Conservation (phyloP, 2,329 filamentous ascomycete genomes). For the Alternaria hordeiaustralica region DNA sequence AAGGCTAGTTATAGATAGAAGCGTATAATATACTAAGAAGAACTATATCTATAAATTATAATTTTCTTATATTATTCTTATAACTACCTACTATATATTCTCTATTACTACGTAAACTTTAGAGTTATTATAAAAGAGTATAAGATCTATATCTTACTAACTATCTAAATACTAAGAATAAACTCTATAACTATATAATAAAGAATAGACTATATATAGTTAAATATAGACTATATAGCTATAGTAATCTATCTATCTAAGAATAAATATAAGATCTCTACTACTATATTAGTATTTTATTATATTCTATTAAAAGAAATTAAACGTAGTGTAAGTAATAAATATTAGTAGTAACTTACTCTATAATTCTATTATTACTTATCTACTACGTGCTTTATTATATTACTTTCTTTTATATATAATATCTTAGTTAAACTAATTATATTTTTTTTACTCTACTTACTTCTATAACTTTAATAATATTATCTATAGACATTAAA, state of each 20-base stretch:
- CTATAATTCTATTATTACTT: not conserved
- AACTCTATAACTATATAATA: not conserved
- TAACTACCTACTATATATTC: not conserved
- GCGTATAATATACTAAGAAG: not conserved
- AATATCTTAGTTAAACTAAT: not conserved
- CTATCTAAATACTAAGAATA: not conserved
- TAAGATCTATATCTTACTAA: slow-evolving; percentile 1
- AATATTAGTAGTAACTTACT: not conserved
- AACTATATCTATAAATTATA: not conserved
- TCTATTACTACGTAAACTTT: not conserved
- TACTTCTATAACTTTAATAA: not conserved
- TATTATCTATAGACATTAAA: slow-evolving; percentile 3
- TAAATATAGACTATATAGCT: not conserved
- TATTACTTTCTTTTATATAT: slow-evolving; percentile 6
- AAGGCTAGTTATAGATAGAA: not conserved
- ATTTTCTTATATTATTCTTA: slow-evolving; percentile 1
- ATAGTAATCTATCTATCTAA: not conserved
- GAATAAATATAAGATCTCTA: not conserved
- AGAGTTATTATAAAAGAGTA: not conserved
- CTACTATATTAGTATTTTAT: not conserved
- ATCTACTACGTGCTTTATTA: not conserved
- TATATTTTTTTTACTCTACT: not conserved
- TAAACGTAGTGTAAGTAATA: not conserved
- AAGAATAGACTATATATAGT: not conserved
- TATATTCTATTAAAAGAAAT: not conserved